phyloP scores from a whole-genome alignment of 768 basidiomycete species.

The Russula lepida region DNA sequence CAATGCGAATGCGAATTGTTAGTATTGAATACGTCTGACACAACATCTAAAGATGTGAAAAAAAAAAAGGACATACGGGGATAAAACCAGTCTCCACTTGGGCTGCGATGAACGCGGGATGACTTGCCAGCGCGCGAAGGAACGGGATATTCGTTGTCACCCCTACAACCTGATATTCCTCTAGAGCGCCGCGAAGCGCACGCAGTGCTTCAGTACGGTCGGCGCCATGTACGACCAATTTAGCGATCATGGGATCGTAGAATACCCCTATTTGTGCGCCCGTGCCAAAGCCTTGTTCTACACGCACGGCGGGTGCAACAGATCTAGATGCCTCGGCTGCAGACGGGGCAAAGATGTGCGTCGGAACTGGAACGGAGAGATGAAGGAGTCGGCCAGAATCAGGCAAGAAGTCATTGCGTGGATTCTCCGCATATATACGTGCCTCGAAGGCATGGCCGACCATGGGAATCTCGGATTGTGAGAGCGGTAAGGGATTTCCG shows the following conservation, averaged over 20 bases:
- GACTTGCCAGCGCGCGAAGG: conserved; percentile 65
- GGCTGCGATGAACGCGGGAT: conserved; percentile 64
- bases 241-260: conserved; percentile 90
- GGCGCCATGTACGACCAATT: conserved; percentile 81
- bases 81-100: conserved; percentile 94
- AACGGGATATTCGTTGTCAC: conserved; percentile 91
- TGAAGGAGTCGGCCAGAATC: conserved; percentile 80
- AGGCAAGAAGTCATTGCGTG: conserved; percentile 86
- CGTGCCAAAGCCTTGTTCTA: conserved; percentile 82
- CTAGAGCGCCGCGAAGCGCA: conserved; percentile 69
- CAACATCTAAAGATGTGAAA: neutral
- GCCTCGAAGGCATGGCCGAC: conserved; percentile 93
- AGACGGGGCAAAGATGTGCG: conserved; percentile 54
- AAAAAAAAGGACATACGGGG: conserved; percentile 37
- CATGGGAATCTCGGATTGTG: conserved; percentile 71
- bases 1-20: neutral
- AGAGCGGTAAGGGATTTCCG: conserved; percentile 75
- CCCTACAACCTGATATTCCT: conserved; percentile 86
- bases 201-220: conserved; percentile 80
- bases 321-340: conserved; percentile 17
- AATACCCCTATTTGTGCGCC: conserved; percentile 79
- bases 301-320: conserved; percentile 58
- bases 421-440: conserved; percentile 92
- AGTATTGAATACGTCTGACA: neutral
- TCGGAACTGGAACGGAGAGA: conserved; percentile 70